Percentiles rank a stretch among this genome's conserved stretches.
These are phyloP conservation scores for Vitis hybrid DNA, from an alignment of 177 flowering plant genomes.

Conservation along the genomic window DNA sequence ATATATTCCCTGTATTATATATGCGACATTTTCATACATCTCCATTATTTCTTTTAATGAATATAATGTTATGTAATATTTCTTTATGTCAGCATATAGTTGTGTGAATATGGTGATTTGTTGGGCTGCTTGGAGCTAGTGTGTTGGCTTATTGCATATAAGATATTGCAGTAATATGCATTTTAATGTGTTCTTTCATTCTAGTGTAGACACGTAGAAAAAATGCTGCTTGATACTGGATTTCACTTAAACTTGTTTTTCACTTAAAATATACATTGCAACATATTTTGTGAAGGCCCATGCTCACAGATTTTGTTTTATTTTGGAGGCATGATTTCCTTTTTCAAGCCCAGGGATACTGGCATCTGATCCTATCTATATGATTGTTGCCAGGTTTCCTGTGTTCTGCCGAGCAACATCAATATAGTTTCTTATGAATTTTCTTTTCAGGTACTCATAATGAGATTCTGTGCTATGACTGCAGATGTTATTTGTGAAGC, in stretches of 20 bases:
- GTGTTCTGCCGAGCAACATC: too few relatives aligned
- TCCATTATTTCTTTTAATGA: background rate
- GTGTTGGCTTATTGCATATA: background rate
- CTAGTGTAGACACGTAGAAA: too few relatives aligned
- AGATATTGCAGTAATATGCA: background rate
- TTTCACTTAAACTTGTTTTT: background rate
- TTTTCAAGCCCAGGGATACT: too few relatives aligned
- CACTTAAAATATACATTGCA: background rate
- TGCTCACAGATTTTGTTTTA: background rate
- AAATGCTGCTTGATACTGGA: background rate
- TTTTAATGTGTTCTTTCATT: background rate
- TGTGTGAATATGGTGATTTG: background rate
- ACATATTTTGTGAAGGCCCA: background rate
- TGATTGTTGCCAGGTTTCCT: too few relatives aligned
- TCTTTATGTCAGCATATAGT: background rate
- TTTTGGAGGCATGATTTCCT: too few relatives aligned
- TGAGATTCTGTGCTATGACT: conserved; percentile 12
- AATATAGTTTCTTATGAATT: background rate
- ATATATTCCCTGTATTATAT: background rate
- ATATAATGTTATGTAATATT: background rate
- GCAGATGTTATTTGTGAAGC: conserved; percentile 87
- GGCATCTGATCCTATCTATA: too few relatives aligned
- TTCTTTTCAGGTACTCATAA: background rate
- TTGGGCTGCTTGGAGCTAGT: background rate
- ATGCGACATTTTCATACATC: background rate